Evolutionary conservation across 129 eudicot genomes (phyloP).

Genomic region (Flaveria brownii): DNA sequence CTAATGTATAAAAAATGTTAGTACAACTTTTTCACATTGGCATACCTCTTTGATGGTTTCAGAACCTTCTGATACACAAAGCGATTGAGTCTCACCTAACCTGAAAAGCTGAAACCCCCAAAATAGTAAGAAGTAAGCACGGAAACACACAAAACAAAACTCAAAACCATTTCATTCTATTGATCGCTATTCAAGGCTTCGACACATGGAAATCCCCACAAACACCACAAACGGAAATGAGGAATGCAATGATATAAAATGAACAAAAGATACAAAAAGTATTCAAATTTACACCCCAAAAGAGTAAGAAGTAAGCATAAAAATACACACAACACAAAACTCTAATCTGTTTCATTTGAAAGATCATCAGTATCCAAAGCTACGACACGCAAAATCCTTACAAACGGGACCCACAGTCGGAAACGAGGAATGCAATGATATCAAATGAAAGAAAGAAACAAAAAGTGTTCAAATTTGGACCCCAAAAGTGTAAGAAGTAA

Average conservation of each 20-base stretch:
- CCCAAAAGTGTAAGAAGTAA: background rate
- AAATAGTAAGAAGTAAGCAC: slow-evolving; percentile 14
- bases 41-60: slow-evolving; percentile 72
- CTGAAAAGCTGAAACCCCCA: slow-evolving; percentile 58
- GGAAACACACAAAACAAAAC: background rate
- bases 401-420: slow-evolving; percentile 13
- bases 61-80: slow-evolving; percentile 63
- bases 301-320: background rate
- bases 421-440: slow-evolving; percentile 14
- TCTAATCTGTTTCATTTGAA: background rate
- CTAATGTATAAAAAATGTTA: slow-evolving; percentile 1
- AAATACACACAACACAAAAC: background rate
- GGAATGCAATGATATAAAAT: slow-evolving; percentile 4
- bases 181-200: background rate
- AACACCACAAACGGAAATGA: slow-evolving; percentile 19
- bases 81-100: slow-evolving; percentile 54
- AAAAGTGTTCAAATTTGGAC: slow-evolving; percentile 17
- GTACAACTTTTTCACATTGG: background rate
- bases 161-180: background rate
- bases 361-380: background rate
- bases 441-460: background rate
- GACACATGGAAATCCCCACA: background rate
- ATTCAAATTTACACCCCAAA: no score
- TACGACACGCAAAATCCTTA: background rate
- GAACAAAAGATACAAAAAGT: background rate